Conservation (phyloP, 2,329 filamentous ascomycete species). For the Phaeomoniella chlamydospora region DNA sequence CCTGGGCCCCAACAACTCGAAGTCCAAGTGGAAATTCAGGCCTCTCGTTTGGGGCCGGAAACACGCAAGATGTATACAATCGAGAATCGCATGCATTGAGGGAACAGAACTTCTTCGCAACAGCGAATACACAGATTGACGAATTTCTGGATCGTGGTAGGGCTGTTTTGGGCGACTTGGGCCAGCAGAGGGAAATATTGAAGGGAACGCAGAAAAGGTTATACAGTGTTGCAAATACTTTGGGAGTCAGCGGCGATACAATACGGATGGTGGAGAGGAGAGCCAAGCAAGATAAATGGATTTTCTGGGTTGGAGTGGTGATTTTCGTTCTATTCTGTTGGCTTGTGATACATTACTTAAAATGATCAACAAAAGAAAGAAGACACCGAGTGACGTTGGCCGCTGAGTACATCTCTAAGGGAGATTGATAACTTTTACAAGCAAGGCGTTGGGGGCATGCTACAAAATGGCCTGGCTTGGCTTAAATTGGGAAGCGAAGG, state of each 20-base stretch:
- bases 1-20: slow-evolving; percentile 16
- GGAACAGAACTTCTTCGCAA: slow-evolving; percentile 76
- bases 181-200: slow-evolving; percentile 81
- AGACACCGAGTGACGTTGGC: too few relatives aligned
- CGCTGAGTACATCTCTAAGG: too few relatives aligned
- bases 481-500: too few relatives aligned
- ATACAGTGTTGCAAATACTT: slow-evolving; percentile 84
- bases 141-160: slow-evolving; percentile 87
- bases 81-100: slow-evolving; percentile 73
- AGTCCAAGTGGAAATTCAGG: slow-evolving; percentile 19
- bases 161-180: slow-evolving; percentile 76
- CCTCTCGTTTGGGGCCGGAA: slow-evolving; percentile 28
- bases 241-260: slow-evolving; percentile 87
- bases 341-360: slow-evolving; percentile 71
- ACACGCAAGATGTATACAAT: slow-evolving; percentile 38
- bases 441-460: background rate
- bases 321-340: slow-evolving; percentile 88
- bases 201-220: slow-evolving; percentile 86
- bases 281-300: slow-evolving; percentile 94
- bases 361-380: too few relatives aligned
- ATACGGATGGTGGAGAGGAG: slow-evolving; percentile 92
- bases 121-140: slow-evolving; percentile 73
- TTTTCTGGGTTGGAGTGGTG: slow-evolving; percentile 77
- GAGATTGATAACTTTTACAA: too few relatives aligned
- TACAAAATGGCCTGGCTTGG: too few relatives aligned